phyloP scores from a whole-genome alignment of 495 filamentous ascomycete species.

The Xylaria venustula region DNA sequence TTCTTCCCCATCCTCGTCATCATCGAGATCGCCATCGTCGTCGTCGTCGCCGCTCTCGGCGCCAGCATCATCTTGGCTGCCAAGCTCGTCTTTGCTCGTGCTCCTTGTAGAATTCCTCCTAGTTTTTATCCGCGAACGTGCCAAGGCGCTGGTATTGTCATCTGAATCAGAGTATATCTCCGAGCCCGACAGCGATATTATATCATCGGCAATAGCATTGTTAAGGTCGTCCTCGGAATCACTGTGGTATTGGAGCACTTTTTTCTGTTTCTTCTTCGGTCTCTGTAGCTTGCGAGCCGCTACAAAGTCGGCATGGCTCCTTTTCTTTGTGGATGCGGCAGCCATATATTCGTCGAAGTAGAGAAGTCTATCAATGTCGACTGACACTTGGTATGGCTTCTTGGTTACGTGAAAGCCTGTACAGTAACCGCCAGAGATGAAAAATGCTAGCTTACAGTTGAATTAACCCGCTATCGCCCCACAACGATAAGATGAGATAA shows the following conservation, averaged over 20 bases:
- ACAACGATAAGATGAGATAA: constrained; percentile 7
- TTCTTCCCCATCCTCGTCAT: constrained; percentile 34
- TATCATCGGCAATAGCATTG: constrained; percentile 44
- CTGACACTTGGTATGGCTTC: neutral
- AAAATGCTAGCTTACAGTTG: constrained; percentile 5
- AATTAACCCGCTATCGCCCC: constrained; percentile 5
- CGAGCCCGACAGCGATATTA: constrained; percentile 35
- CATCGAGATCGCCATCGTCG: constrained; percentile 16
- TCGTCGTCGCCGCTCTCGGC: constrained; percentile 24
- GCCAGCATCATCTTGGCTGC: constrained; percentile 28
- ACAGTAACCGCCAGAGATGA: too few relatives aligned
- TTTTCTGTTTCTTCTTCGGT: constrained; percentile 69
- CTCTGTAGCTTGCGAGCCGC: constrained; percentile 53
- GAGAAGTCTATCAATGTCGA: neutral
- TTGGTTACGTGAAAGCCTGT: too few relatives aligned
- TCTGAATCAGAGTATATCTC: constrained; percentile 42
- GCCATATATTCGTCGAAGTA: neutral
- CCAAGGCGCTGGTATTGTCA: constrained; percentile 14
- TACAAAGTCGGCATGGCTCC: constrained; percentile 43
- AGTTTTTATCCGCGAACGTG: constrained; percentile 14
- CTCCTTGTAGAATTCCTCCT: constrained; percentile 29
- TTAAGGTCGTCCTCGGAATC: constrained; percentile 62
- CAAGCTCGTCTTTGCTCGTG: constrained; percentile 27
- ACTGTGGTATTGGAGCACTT: constrained; percentile 71
- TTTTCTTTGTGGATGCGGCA: constrained; percentile 6